These are phyloP conservation scores for Fomitopsis schrenkii DNA, from an alignment of 1,284 basidiomycete species.

Conservation along the genomic window DNA sequence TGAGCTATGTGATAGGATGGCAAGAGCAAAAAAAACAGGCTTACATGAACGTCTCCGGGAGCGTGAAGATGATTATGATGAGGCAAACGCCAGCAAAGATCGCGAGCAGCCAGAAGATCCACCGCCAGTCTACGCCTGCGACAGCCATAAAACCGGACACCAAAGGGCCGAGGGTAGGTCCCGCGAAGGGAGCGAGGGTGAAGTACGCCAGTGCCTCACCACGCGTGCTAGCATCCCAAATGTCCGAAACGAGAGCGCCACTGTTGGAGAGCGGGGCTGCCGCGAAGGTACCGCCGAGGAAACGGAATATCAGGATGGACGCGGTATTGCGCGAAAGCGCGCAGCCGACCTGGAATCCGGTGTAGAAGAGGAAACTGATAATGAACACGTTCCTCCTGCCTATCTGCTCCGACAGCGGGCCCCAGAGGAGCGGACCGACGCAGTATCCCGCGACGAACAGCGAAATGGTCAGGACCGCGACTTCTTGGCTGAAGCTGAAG, in stretches of 20 bases:
- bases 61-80: conserved; percentile 54
- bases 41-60: conserved; percentile 72
- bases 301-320: conserved; percentile 27
- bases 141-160: conserved; percentile 55
- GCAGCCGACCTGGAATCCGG: conserved; percentile 27
- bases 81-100: conserved; percentile 55
- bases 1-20: not conserved
- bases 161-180: conserved; percentile 64
- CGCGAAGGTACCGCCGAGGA: conserved; percentile 28
- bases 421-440: conserved; percentile 63
- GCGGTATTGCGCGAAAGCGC: conserved; percentile 28
- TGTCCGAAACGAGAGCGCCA: conserved; percentile 30
- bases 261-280: conserved; percentile 28
- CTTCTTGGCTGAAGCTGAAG: conserved; percentile 53
- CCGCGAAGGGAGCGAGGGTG: conserved; percentile 68
- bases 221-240: conserved; percentile 32
- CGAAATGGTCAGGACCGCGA: conserved; percentile 34
- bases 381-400: conserved; percentile 69
- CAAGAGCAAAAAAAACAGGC: conserved; percentile 13
- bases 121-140: conserved; percentile 56
- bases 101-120: conserved; percentile 75
- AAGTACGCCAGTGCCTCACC: conserved; percentile 32
- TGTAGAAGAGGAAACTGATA: conserved; percentile 28
- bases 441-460: conserved; percentile 44
- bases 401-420: conserved; percentile 52